Conservation (phyloP, 768 basidiomycete genomes). For the Kwoniella botswanensis region DNA sequence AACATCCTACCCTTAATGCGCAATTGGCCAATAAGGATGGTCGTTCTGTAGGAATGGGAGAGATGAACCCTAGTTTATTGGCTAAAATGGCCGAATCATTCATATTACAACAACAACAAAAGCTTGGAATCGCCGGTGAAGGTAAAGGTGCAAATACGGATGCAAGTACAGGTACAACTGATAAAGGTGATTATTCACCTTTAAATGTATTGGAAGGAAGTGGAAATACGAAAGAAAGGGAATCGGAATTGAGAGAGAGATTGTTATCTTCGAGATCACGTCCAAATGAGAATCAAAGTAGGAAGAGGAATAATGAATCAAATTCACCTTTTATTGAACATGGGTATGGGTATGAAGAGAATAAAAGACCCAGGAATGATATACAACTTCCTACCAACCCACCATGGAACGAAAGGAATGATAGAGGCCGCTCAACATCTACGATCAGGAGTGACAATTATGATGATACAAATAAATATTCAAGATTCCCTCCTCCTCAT, state of each 20-base stretch:
- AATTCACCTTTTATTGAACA: background rate
- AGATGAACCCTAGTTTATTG: slow-evolving; percentile 15
- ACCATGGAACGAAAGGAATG: slow-evolving; percentile 5
- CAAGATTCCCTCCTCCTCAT: slow-evolving; percentile 7
- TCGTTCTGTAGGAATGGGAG: background rate
- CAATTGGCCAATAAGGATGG: background rate
- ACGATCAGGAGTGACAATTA: too few species aligned
- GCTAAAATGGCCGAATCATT: slow-evolving; percentile 31
- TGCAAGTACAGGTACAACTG: slow-evolving; percentile 1
- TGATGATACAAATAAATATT: too few species aligned
- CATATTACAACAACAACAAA: slow-evolving; percentile 18
- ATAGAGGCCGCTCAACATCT: background rate
- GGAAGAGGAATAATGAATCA: background rate
- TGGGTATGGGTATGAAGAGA: background rate
- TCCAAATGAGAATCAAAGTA: background rate
- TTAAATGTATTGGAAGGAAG: background rate
- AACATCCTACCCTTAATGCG: background rate
- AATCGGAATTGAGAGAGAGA: slow-evolving; percentile 19
- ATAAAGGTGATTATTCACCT: too few species aligned
- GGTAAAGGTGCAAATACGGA: background rate
- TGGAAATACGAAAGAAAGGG: background rate
- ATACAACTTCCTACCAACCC: background rate
- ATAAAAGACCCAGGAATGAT: background rate
- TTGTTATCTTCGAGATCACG: slow-evolving; percentile 5
- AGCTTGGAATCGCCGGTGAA: background rate